phyloP scores from a whole-genome alignment of 2,329 filamentous ascomycete genomes.

The Hypoxylon sp. region DNA sequence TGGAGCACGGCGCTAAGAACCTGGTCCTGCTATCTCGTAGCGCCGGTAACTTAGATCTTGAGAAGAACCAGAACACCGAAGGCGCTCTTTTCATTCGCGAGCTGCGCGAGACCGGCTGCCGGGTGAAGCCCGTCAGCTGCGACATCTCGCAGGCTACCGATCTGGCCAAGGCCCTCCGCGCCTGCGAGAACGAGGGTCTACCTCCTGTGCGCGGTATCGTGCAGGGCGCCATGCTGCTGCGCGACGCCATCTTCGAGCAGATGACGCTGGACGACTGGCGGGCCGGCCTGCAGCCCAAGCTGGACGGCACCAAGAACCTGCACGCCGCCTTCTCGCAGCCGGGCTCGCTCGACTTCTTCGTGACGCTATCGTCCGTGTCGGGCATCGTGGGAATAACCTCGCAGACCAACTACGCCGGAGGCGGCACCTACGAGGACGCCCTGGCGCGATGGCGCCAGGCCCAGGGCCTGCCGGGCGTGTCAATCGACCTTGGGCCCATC shows the following conservation, averaged over 20 bases:
- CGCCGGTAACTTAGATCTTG: not conserved
- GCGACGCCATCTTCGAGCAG: slow-evolving; percentile 16
- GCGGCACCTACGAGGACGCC: slow-evolving; percentile 10
- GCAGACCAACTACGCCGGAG: slow-evolving; percentile 19
- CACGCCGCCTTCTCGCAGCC: slow-evolving; percentile 14
- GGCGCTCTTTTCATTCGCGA: slow-evolving; percentile 1
- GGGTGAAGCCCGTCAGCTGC: slow-evolving; percentile 18
- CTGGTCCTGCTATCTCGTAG: slow-evolving; percentile 44
- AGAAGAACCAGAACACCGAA: not conserved
- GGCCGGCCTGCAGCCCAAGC: slow-evolving; percentile 18
- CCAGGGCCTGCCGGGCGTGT: not conserved
- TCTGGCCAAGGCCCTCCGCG: not conserved
- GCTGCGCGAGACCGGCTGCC: not conserved
- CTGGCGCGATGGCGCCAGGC: slow-evolving; percentile 5
- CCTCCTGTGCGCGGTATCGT: slow-evolving; percentile 51
- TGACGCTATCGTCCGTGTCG: slow-evolving; percentile 32
- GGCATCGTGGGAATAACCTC: slow-evolving; percentile 7
- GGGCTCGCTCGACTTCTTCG: slow-evolving; percentile 32
- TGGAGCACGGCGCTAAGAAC: slow-evolving; percentile 41
- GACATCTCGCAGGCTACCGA: not conserved
- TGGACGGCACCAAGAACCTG: slow-evolving; percentile 25
- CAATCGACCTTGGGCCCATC: slow-evolving; percentile 10
- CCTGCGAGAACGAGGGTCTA: slow-evolving; percentile 2
- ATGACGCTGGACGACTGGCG: slow-evolving; percentile 27
- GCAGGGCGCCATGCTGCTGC: slow-evolving; percentile 50